Conservation (phyloP, 768 basidiomycete species). For the Hysterangium stoloniferum region DNA sequence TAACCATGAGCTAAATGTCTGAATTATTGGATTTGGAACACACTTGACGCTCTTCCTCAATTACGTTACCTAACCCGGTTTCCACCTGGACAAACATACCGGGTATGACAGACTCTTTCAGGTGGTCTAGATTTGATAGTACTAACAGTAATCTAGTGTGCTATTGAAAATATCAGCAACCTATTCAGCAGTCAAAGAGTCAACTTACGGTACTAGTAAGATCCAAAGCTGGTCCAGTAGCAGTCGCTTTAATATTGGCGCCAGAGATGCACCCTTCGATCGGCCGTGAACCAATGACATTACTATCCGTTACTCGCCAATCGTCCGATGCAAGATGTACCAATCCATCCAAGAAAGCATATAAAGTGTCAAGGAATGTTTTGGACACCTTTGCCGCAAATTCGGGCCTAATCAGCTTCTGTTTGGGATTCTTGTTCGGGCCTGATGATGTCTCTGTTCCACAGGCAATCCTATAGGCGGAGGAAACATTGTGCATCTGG, state of each 20-base stretch:
- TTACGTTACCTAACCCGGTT: conserved; percentile 59
- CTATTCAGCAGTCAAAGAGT: background rate
- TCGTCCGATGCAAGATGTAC: conserved; percentile 73
- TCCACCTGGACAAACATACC: conserved; percentile 77
- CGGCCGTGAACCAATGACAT: conserved; percentile 17
- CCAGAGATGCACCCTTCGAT: conserved; percentile 25
- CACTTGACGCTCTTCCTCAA: conserved; percentile 68
- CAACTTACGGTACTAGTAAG: conserved; percentile 51
- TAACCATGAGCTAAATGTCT: background rate
- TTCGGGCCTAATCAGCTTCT: conserved; percentile 51
- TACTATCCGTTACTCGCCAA: conserved; percentile 37
- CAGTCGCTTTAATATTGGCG: conserved; percentile 32
- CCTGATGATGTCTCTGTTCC: conserved; percentile 53
- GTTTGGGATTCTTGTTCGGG: conserved; percentile 45
- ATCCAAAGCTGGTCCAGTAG: conserved; percentile 37
- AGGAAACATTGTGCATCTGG: conserved; percentile 68
- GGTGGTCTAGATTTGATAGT: conserved; percentile 78
- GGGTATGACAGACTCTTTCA: conserved; percentile 65
- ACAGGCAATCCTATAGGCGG: conserved; percentile 74
- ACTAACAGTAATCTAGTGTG: conserved; percentile 83
- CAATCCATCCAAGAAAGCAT: conserved; percentile 81
- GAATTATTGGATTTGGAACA: conserved; percentile 11
- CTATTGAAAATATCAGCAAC: conserved; percentile 30
- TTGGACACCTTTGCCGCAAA: conserved; percentile 71
- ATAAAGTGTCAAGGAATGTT: conserved; percentile 79